phyloP scores from a whole-genome alignment of 352 stramenopile species.

The Globisporangium barbulae region DNA sequence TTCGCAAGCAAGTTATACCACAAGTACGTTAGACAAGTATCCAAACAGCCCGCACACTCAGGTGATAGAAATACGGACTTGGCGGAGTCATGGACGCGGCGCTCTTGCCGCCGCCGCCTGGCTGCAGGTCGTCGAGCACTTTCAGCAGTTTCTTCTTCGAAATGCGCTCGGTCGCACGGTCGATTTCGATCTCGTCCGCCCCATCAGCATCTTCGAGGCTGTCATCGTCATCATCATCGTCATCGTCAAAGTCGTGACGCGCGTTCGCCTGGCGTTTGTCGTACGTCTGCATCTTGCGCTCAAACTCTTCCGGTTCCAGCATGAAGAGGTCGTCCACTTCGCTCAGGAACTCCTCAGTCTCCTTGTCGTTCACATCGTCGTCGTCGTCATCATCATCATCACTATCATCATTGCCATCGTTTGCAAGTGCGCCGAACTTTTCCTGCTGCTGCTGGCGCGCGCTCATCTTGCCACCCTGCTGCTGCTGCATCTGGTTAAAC shows the following conservation, averaged over 20 bases:
- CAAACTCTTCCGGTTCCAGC: constrained; percentile 57
- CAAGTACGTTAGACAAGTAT: too few species aligned
- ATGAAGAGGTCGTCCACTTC: constrained; percentile 70
- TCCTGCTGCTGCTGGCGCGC: constrained; percentile 26
- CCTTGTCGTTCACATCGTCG: constrained; percentile 39
- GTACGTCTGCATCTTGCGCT: constrained; percentile 49
- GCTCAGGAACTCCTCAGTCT: constrained; percentile 64
- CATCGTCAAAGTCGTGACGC: constrained; percentile 13
- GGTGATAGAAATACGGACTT: not conserved
- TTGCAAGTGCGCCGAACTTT: constrained; percentile 23
- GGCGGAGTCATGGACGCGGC: constrained; percentile 39
- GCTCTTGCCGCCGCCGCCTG: constrained; percentile 42
- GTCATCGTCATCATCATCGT: constrained; percentile 20
- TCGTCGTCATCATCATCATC: constrained; percentile 24
- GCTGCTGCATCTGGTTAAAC: constrained; percentile 40
- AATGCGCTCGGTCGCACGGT: constrained; percentile 66
- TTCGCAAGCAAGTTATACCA: not conserved
- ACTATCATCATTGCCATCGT: constrained; percentile 22
- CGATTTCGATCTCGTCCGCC: constrained; percentile 37
- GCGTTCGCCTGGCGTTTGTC: constrained; percentile 40
- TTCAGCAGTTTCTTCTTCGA: constrained; percentile 69
- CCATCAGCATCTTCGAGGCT: constrained; percentile 17
- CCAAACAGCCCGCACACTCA: too few species aligned
- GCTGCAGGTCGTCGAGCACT: constrained; percentile 59
- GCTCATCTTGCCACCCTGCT: constrained; percentile 19